phyloP scores from a whole-genome alignment of 1,284 basidiomycete species.

The Lentinula novae-zelandiae region DNA sequence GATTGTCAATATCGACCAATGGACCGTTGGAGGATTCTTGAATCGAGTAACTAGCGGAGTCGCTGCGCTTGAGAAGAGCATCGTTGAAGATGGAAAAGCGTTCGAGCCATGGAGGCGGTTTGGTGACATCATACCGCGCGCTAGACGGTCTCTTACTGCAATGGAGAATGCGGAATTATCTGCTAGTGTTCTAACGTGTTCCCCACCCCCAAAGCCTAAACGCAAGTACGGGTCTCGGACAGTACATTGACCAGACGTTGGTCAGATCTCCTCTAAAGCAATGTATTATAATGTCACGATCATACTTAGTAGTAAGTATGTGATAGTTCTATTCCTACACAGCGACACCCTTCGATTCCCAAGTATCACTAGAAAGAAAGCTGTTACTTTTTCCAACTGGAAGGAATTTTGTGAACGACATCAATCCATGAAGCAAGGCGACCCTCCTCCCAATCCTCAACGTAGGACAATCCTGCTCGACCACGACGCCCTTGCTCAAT shows the following conservation, averaged over 20 bases:
- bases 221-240: not conserved
- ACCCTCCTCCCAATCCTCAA: slow-evolving; percentile 82
- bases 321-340: not conserved
- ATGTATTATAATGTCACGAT: not conserved
- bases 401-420: slow-evolving; percentile 73
- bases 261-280: not conserved
- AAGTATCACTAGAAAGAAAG: too few species aligned
- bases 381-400: slow-evolving; percentile 63
- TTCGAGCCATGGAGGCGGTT: slow-evolving; percentile 48
- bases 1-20: slow-evolving; percentile 51
- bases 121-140: slow-evolving; percentile 27
- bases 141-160: slow-evolving; percentile 26
- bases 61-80: slow-evolving; percentile 29
- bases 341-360: not conserved
- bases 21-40: slow-evolving; percentile 42
- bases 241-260: not conserved
- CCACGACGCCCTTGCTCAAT: slow-evolving; percentile 62
- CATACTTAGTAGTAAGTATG: slow-evolving; percentile 1
- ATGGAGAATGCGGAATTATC: slow-evolving; percentile 25
- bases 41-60: slow-evolving; percentile 37
- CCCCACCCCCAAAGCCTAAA: slow-evolving; percentile 18
- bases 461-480: slow-evolving; percentile 60
- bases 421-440: slow-evolving; percentile 74
- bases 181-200: slow-evolving; percentile 16
- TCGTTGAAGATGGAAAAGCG: slow-evolving; percentile 26